Evolutionary conservation across 2,329 filamentous ascomycete genomes (phyloP), one percentile per base, ranked within the genome.

Genomic region (Hortaea sp.): DNA sequence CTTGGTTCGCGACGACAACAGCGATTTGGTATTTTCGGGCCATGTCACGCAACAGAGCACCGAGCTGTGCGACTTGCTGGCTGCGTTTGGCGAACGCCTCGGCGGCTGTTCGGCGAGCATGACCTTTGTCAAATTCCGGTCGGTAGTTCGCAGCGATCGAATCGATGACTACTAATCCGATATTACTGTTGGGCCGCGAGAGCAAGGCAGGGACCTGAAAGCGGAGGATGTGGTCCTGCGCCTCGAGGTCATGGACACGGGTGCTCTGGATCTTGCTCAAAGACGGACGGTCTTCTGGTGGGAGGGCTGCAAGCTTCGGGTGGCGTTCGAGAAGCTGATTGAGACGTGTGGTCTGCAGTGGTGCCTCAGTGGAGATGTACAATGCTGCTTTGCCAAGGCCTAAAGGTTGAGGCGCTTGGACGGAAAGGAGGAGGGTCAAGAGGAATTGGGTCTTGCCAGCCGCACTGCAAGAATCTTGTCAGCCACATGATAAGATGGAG

Each of bases 391-490:
- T 80, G 34, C 77, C 77, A 0, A 88, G 74, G 5, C 87, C 88
- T 38, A 74, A 11, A n/a, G 47, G 49, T 1, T 79, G 69, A 2
- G 85, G 81, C 4, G 97, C 81, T 65, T 98, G 92, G 11, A 83
- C 82, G 30, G 89, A 77, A 31, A 97, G 80, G 39, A 94, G 81
- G 29, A 98, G 76, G 20, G 83, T 82, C 29, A 97, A 77, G 29
- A 97, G 81, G 59, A 95, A 80, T 65, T 98, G 92, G 1, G 92
- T 95, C 75, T 98, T 98, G 59, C 90, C 92, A 54, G 82, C 85
- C 57, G 89, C 92, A 61, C 82, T 85, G 54, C 4, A 29, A 6
- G 29, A 6, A n/a, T 9, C 32, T 35, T 27, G 43, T 55, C 37
- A 52, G 49, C 41, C 32, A 10, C 11, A n/a, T 27, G 20, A 39